Evolutionary conservation across 208 protist genomes (phyloP), one percentile per base, ranked within the genome.

Genomic region (Trypanosoma scelopori): DNA sequence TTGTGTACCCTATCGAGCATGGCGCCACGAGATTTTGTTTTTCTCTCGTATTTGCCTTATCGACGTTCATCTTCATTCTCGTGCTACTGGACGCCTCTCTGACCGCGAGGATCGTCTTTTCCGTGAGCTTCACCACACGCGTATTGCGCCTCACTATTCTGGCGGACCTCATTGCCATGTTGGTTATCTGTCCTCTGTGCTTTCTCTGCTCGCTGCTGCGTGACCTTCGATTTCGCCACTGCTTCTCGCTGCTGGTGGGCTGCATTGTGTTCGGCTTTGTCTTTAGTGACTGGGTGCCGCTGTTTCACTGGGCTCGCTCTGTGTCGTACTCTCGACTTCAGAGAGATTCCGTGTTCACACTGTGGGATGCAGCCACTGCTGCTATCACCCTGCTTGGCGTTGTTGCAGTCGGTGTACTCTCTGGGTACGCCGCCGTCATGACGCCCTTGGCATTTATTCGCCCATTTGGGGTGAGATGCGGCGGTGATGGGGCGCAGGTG

Each of bases 401-500:
- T 20, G 58, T 78, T 18, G 59, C 81, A 43, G 82, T 85, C 13
- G 86, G 89, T 11, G 56, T 91, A 11, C 80, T 95, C 30, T 74
- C 71, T 1, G 89, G 89, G 47, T 92, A 89, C 61, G 89, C 89
- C 16, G 79, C 85, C 35, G 32, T 91, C 27, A 84, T 75, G 20
- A 85, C 86, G 4, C 85, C 89, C 0, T 16, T 81, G 27, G 28
- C 56, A 59, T 50, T 86, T 74, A 55, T 66, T 83, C 48, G 52
- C 57, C 59, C 77, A 71, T 0, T 86, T 79, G 59, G 91, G 61
- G 61, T 66, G 65, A 22, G 71, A 58, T 0, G 74, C 58, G 41
- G 76, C 67, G 63, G 78, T 51, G 58, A 49, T 5, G 37, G 69
- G 55, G 57, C 88, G 50, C 64, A 59, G 1, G 52, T 60, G 20